These are phyloP conservation scores for Rhizopogon sp. DNA, from an alignment of 768 basidiomycete genomes.

Conservation along the genomic window DNA sequence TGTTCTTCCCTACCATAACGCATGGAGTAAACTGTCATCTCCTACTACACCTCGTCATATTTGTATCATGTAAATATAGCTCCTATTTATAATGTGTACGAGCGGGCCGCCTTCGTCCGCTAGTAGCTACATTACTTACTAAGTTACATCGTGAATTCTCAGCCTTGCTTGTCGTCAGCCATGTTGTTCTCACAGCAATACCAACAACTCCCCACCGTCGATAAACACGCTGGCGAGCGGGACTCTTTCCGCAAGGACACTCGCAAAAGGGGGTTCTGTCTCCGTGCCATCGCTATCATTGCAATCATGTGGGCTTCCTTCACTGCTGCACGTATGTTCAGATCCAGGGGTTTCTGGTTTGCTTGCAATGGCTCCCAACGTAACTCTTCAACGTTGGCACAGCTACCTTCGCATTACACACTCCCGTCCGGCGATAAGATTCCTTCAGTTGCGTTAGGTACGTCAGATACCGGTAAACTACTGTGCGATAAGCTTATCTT, in stretches of 20 bases:
- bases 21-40: too few relatives aligned
- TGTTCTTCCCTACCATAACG: too few relatives aligned
- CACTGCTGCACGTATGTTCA: constrained; percentile 14
- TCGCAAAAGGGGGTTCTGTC: constrained; percentile 18
- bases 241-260: neutral
- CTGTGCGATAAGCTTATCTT: neutral
- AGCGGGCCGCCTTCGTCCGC: too few relatives aligned
- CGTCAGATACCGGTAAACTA: neutral
- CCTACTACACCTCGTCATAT: too few relatives aligned
- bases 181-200: constrained; percentile 23
- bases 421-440: constrained; percentile 67
- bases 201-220: constrained; percentile 18
- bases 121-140: too few relatives aligned
- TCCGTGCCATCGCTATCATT: constrained; percentile 14
- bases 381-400: constrained; percentile 15
- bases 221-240: constrained; percentile 7
- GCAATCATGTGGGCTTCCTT: constrained; percentile 19
- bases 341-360: constrained; percentile 15
- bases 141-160: too few relatives aligned
- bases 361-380: constrained; percentile 16
- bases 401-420: constrained; percentile 44
- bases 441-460: constrained; percentile 63
- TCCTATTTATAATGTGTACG: too few relatives aligned
- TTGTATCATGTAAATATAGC: too few relatives aligned
- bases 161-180: neutral